Evolutionary conservation across 1,139 yeast species (phyloP).

Genomic region (Pichia sp.): DNA sequence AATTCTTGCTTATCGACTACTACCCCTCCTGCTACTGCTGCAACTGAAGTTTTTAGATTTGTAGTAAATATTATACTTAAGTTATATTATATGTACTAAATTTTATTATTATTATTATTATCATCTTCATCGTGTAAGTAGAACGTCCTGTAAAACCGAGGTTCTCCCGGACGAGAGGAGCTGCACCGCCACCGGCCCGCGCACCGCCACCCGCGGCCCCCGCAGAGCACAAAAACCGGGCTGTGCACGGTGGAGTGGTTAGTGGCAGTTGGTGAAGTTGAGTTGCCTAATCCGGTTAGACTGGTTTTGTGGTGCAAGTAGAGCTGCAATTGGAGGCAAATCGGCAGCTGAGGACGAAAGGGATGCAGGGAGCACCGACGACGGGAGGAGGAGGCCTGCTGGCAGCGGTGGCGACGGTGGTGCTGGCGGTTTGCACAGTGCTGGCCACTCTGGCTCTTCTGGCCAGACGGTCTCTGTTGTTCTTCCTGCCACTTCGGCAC

Average conservation of each 20-base stretch:
- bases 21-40: not conserved
- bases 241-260: not conserved
- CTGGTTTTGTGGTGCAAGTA: not conserved
- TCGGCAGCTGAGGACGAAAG: not conserved
- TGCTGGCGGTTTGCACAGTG: too few relatives aligned
- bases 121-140: not conserved
- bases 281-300: slow-evolving; percentile 8
- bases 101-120: slow-evolving; percentile 6
- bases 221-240: too few relatives aligned
- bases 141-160: not conserved
- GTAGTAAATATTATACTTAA: slow-evolving; percentile 9
- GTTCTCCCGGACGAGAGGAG: too few relatives aligned
- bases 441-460: too few relatives aligned
- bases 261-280: not conserved
- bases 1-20: too few relatives aligned
- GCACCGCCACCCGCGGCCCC: too few relatives aligned
- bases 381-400: too few relatives aligned
- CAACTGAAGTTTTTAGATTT: slow-evolving; percentile 4
- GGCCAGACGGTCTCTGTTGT: too few relatives aligned
- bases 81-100: slow-evolving; percentile 10
- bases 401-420: too few relatives aligned
- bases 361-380: too few relatives aligned
- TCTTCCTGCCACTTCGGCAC: too few relatives aligned
- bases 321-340: slow-evolving; percentile 9
- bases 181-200: too few relatives aligned